Conservation (phyloP, 2,329 filamentous ascomycete genomes). For the Alternaria sp. region DNA sequence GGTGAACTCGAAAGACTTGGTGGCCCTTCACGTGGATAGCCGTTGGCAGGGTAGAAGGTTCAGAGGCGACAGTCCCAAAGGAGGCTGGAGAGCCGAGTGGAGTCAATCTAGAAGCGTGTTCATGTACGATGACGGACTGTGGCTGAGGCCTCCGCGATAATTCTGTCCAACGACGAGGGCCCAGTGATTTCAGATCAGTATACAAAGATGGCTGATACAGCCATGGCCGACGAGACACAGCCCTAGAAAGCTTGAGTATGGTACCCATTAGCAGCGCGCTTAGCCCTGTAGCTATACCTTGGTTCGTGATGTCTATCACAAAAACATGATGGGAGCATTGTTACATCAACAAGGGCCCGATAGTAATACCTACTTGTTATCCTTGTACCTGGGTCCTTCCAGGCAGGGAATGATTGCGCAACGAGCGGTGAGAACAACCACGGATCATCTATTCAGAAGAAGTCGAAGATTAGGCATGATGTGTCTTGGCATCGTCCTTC, state of each 20-base stretch:
- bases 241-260: not conserved
- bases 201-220: not conserved
- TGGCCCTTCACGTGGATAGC: not conserved
- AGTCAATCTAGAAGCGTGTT: slow-evolving; percentile 9
- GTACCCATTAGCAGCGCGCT: not conserved
- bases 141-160: not conserved
- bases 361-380: not conserved
- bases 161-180: not conserved
- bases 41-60: not conserved
- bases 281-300: not conserved
- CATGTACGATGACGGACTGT: slow-evolving; percentile 12
- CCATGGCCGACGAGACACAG: not conserved
- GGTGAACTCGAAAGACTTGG: not conserved
- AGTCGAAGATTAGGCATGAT: not conserved
- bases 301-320: not conserved
- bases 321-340: not conserved
- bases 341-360: not conserved
- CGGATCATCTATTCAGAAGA: not conserved
- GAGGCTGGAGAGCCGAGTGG: not conserved
- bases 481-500: slow-evolving; percentile 3
- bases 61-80: not conserved
- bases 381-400: not conserved
- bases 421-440: slow-evolving; percentile 2
- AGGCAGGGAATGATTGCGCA: not conserved
- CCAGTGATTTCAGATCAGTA: not conserved